Percentiles rank a stretch among this genome's conserved stretches.
Evolutionary conservation across 2,329 filamentous ascomycete genomes (phyloP).

Genomic region (Ophiostoma australiae): DNA sequence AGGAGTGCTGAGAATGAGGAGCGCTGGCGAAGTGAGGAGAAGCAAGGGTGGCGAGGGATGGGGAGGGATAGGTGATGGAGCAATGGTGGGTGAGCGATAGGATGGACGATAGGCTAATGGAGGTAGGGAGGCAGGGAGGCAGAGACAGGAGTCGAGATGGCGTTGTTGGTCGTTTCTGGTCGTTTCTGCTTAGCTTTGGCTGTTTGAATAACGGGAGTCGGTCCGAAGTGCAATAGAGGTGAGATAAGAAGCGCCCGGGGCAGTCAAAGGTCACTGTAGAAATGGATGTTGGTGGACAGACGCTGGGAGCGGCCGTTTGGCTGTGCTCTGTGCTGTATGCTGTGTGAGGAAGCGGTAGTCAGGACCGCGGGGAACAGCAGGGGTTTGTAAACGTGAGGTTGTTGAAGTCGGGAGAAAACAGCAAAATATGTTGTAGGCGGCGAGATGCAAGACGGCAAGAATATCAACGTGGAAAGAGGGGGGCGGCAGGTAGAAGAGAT

Average conservation of each 20-base stretch:
- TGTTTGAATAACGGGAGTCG: background rate
- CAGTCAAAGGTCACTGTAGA: background rate
- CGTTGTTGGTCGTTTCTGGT: background rate
- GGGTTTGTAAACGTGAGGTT: background rate
- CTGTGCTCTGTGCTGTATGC: background rate
- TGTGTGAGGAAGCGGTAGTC: background rate
- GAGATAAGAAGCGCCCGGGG: constrained; percentile 18
- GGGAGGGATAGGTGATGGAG: background rate
- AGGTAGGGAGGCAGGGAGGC: background rate
- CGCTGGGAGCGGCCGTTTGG: background rate
- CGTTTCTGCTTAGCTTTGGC: no score
- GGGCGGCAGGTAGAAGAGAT: background rate
- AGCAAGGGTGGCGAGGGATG: background rate
- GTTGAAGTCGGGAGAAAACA: background rate
- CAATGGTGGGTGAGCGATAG: background rate
- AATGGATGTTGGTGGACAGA: background rate
- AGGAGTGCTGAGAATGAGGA: background rate
- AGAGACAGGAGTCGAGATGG: background rate
- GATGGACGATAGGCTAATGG: background rate
- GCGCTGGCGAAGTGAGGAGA: background rate
- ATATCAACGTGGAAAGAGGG: background rate
- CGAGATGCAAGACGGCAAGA: background rate
- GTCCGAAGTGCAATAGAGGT: constrained; percentile 13
- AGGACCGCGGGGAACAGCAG: background rate
- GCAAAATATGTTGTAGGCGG: background rate